Base-by-base conservation (phyloP, 176 grass and related monocot genomes). In the Carex parvula region DNA sequence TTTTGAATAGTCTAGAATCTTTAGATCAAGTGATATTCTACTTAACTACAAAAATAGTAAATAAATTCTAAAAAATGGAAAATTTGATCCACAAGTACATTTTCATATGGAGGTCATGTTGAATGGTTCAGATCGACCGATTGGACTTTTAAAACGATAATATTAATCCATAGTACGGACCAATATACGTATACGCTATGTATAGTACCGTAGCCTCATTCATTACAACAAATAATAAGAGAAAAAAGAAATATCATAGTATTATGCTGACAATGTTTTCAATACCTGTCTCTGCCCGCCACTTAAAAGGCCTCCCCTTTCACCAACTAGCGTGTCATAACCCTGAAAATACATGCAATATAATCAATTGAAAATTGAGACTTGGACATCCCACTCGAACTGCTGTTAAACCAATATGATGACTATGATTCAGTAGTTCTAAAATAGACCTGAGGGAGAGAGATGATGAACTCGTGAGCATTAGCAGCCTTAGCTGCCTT, bases 401-500 rank as follows among this genome's bases (percentile, higher is more conserved):
- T 48, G 29, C 50, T 4, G 3, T 6, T 55, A 76, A 17, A 87
- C 70, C 62, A 30, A 79, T n/a, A 83, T 64, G 6, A 74, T 74
- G 5, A 79, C 60, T 63, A 24, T 26, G 46, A 53, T 60, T 33
- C 63, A 41, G 53, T 13, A 52, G 80, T 42, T 14, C 44, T 5
- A 35, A 70, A 70, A 65, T 42, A 4, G 63, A 98, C 95, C 92
- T 98, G 92, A 82, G 95, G 91, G 88, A 98, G 91, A 80, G 92
- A 93, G 62, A 98, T 90, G 78, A 98, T 98, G 78, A 98, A 98
- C 73, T 98, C 95, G 75, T 98, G 95, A 88, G 95, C 92, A 89
- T 98, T 98, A 46, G 95, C 91, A 66, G 95, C 92, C 88, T 98
- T 98, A 75, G 95, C 92, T 68, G 95, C 95, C 79, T 98, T 98